Conservation (phyloP, 495 filamentous ascomycete genomes). For the Neurospora hispaniola region DNA sequence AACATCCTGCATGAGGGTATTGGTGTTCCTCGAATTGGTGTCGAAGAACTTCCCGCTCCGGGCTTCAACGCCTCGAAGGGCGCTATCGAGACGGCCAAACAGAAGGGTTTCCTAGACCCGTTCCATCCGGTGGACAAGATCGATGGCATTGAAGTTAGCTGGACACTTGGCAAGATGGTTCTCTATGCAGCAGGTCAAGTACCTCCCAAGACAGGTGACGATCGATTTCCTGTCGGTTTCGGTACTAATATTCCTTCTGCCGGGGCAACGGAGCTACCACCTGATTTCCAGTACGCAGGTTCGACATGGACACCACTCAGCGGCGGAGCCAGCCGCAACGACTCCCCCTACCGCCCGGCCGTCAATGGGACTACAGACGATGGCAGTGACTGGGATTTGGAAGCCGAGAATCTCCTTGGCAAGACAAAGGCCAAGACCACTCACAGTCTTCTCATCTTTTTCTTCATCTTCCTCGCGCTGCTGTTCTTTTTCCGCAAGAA, state of each 20-base stretch:
- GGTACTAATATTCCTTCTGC: constrained; percentile 53
- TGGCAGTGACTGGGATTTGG: constrained; percentile 50
- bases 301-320: constrained; percentile 36
- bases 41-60: constrained; percentile 44
- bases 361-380: background rate
- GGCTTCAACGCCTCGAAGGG: constrained; percentile 68
- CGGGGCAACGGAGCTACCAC: constrained; percentile 39
- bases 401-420: constrained; percentile 53
- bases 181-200: constrained; percentile 89
- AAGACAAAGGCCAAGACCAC: constrained; percentile 59
- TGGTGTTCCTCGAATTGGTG: constrained; percentile 78
- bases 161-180: constrained; percentile 97
- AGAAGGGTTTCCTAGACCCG: constrained; percentile 73
- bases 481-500: constrained; percentile 48
- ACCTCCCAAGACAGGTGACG: constrained; percentile 45
- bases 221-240: constrained; percentile 71
- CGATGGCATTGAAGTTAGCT: constrained; percentile 86
- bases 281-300: constrained; percentile 82
- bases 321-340: constrained; percentile 31
- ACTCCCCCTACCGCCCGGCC: constrained; percentile 9
- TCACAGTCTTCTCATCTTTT: constrained; percentile 62
- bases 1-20: constrained; percentile 94
- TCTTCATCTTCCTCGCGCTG: constrained; percentile 55
- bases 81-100: constrained; percentile 54
- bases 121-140: constrained; percentile 95